Conservation (phyloP, 345 rosid species). For the Heritiera littoralis region DNA sequence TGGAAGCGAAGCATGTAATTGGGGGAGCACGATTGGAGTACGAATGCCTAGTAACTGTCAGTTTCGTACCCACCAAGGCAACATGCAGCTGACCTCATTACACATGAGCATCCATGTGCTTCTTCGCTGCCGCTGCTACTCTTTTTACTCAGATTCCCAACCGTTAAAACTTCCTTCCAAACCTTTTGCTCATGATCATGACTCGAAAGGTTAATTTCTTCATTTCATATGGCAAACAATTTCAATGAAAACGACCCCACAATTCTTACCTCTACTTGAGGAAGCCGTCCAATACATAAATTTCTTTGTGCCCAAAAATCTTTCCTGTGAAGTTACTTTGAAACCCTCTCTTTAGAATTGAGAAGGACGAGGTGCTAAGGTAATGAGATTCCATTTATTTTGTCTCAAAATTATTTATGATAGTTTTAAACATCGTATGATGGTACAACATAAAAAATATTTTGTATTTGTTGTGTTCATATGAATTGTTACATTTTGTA, state of each 20-base stretch:
- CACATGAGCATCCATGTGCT: slow-evolving; percentile 19
- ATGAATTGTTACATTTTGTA: too few species aligned
- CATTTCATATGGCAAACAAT: not conserved
- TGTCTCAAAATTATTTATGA: not conserved
- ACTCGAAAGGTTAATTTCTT: not conserved
- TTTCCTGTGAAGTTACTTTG: not conserved
- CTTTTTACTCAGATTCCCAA: not conserved
- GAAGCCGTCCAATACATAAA: not conserved
- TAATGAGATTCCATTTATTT: not conserved
- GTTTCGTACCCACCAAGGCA: slow-evolving; percentile 24
- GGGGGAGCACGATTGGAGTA: slow-evolving; percentile 32
- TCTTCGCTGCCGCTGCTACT: not conserved
- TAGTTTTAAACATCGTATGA: too few species aligned
- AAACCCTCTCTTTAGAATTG: not conserved
- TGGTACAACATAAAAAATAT: too few species aligned
- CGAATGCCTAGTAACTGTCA: slow-evolving; percentile 31
- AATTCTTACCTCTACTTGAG: not conserved
- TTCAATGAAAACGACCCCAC: not conserved
- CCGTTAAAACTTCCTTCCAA: not conserved
- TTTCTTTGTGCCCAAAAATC: not conserved
- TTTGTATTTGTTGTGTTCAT: too few species aligned
- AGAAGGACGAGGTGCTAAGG: not conserved
- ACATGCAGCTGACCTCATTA: slow-evolving; percentile 27
- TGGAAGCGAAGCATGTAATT: slow-evolving; percentile 26
- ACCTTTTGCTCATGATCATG: not conserved